These are phyloP conservation scores for Penicillium sp. DNA, from an alignment of 2,329 filamentous ascomycete genomes.

Conservation along the genomic window DNA sequence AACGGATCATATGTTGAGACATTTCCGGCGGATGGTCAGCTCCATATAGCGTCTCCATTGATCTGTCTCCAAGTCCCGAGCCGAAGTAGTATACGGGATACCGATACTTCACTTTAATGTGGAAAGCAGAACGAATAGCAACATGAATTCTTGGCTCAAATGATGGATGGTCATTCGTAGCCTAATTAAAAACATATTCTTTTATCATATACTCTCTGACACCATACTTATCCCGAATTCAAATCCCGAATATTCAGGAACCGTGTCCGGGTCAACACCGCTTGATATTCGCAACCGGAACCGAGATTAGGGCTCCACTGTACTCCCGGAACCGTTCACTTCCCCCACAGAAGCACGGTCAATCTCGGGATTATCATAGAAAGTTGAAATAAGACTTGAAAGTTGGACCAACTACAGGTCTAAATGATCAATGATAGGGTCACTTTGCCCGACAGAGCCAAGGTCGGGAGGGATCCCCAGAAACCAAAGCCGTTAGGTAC, in stretches of 20 bases:
- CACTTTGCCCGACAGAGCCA: background rate
- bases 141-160: background rate
- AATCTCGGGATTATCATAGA: background rate
- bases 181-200: background rate
- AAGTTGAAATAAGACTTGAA: background rate
- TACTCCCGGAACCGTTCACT: constrained; percentile 1
- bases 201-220: background rate
- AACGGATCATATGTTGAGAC: background rate
- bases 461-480: background rate
- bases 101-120: background rate
- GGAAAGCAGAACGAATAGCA: background rate
- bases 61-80: background rate
- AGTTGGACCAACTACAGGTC: background rate
- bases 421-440: background rate
- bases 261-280: background rate
- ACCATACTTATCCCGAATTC: background rate
- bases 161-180: background rate
- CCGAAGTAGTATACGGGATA: background rate
- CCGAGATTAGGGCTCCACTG: constrained; percentile 1
- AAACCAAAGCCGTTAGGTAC: background rate
- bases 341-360: background rate
- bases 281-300: constrained; percentile 9
- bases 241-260: background rate
- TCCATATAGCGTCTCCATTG: background rate
- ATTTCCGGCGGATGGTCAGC: background rate